Evolutionary conservation across 768 basidiomycete species (phyloP), one percentile per base, ranked within the genome.

Genomic region (Pulveroboletus frians): DNA sequence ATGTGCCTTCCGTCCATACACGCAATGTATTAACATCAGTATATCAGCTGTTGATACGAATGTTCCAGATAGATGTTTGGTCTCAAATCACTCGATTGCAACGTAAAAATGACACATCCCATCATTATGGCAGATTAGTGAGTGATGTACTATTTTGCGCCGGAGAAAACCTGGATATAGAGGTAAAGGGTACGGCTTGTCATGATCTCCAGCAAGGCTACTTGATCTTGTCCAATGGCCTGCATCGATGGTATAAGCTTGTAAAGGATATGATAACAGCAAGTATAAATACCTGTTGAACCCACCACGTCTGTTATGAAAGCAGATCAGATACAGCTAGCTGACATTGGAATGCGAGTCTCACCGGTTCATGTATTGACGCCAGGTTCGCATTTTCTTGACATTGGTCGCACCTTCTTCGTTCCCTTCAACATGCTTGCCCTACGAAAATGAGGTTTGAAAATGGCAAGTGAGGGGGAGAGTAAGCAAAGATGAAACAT

Each of bases 291-390:
- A 83, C 83, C 87, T 81, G 73, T 91, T 88, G 74, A 92, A 88
- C 43, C 89, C 88, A 55, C 91, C 90, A 54, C 86, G 85, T 44
- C 88, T 86, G 54, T 56, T 49, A 54, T 36, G 42, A 55, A 47
- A 47, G 40, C 9, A 50, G 49, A 49, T 55, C 23, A 58, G 26
- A 53, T 38, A 46, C 41, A 51, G 38, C 8, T 34, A 53, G 23
- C n/a, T 43, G 34, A 29, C 17, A 47, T 30, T 39, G 11, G 38
- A 21, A 18, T 27, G 26, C 11, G n/a, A 53, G 29, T 52, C 76
- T 41, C 58, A 84, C 82, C 92, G 80, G 67, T 97, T 97, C 95
- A 99, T 99, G 68, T 99, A 99, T 69, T 98, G 95, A 55, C 92
- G 77, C 94, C 92, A 95, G 21, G 91, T 94, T 52, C 92, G 75